Percentiles rank a stretch among this genome's conserved stretches.
Conservation (phyloP, 352 stramenopile genomes). For the Globisporangium cylindrosporum region DNA sequence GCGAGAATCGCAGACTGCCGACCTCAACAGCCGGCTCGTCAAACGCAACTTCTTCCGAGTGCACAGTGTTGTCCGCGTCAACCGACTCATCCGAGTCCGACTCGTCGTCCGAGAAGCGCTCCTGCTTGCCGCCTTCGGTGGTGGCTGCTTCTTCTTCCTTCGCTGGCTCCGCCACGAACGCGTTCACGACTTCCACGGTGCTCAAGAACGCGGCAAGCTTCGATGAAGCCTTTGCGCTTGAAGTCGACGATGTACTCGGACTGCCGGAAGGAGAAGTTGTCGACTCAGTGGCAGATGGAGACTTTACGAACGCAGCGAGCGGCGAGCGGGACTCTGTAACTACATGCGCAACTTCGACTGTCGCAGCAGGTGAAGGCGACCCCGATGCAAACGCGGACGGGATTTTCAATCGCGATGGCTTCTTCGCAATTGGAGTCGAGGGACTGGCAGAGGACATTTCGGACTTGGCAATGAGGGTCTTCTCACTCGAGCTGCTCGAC, state of each 20-base stretch:
- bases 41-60: neutral
- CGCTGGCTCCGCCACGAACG: constrained; percentile 5
- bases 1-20: neutral
- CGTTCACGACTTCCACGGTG: constrained; percentile 38
- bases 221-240: constrained; percentile 19
- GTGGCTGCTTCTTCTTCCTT: constrained; percentile 19
- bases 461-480: neutral
- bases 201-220: constrained; percentile 68
- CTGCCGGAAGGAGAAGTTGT: neutral
- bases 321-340: neutral
- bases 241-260: neutral
- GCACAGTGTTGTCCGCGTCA: neutral
- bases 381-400: constrained; percentile 24
- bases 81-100: neutral
- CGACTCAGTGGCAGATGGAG: neutral
- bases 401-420: constrained; percentile 30
- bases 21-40: constrained; percentile 2
- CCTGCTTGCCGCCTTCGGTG: constrained; percentile 18
- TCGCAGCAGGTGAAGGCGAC: neutral
- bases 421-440: constrained; percentile 19
- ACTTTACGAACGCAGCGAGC: constrained; percentile 2
- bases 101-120: constrained; percentile 6
- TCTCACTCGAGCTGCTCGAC: constrained; percentile 29
- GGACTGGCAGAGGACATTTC: constrained; percentile 9
- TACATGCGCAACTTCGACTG: neutral